Evolutionary conservation across 805 yeast genomes (phyloP), one percentile per base, ranked within the genome.

Genomic region (Hanseniaspora meyeri): DNA sequence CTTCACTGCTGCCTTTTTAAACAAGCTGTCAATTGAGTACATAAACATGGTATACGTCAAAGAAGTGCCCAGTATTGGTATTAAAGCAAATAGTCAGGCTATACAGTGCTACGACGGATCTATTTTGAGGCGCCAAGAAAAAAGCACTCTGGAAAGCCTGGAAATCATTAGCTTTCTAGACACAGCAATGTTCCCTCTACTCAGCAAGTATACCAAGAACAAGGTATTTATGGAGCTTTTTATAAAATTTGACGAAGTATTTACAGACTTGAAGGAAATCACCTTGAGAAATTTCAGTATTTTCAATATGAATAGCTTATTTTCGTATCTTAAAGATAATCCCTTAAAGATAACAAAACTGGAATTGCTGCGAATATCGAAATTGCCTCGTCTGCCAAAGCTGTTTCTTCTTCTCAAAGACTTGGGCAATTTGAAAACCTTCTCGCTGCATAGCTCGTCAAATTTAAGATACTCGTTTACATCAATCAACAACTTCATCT

Each of bases 381-480:
- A 40, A 16, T 20, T 53, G 3, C 51, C 51, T 3, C 16, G 19
- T 9, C 19, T 53, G 2, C 27, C 49, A n/a, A 53, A 7, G 11
- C 32, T 53, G 36, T 46, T 53, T 19, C 42, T 19, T 19, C 32
- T 39, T 38, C 24, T 53, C 9, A 53, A 46, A 24, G 37, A 53
- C 32, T 39, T 53, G 12, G 17, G 6, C 10, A 38, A 53, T 16
- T 39, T 53, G 10, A 38, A 46, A 37, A 53, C 49, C 9, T 53
- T 53, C 19, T 53, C 57, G 2, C 24, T 53, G 8, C 57, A 53
- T n/a, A 43, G 43, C n/a, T 39, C 47, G 8, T 34, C 43, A n/a
- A 16, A 31, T 17, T 8, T 36, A 32, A 40, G 31, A 46, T 20
- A 12, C 19, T 45, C 17, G 29, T 53, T 53, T 27, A 17, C 38